phyloP scores from a whole-genome alignment of 768 basidiomycete species.

The Termitomyces sp. region DNA sequence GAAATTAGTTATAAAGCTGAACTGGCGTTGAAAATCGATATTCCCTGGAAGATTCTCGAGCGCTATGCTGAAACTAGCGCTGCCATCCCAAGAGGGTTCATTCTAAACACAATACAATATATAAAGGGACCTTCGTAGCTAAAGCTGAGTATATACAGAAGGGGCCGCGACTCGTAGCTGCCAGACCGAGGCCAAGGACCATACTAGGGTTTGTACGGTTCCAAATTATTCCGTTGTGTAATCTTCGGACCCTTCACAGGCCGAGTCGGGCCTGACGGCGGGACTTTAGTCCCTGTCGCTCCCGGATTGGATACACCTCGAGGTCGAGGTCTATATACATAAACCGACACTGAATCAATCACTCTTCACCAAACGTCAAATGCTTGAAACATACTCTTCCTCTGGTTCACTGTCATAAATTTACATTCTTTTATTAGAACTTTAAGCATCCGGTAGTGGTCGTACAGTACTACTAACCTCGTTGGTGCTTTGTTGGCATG shows the following conservation, averaged over 20 bases:
- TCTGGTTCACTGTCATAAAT: neutral
- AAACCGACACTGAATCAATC: neutral
- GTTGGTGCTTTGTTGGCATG: neutral
- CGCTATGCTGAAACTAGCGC: neutral
- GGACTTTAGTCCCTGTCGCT: neutral
- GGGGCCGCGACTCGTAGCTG: neutral
- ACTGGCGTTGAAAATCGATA: too few relatives aligned
- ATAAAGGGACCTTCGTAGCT: neutral
- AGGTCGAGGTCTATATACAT: neutral
- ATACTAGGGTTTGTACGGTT: neutral
- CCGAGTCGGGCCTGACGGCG: neutral
- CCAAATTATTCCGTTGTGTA: neutral
- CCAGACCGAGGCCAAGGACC: neutral
- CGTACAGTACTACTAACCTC: neutral
- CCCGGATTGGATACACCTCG: neutral
- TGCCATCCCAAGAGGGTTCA: neutral
- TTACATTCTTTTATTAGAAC: neutral
- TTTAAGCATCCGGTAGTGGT: neutral
- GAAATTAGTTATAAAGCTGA: neutral
- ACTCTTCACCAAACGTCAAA: neutral
- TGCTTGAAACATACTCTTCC: neutral
- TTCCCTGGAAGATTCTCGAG: neutral
- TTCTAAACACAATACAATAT: too few relatives aligned
- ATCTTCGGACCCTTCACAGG: neutral
- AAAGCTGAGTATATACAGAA: neutral